A percentile compares a stretch with the other conserved stretches of the same genome.
phyloP scores from a whole-genome alignment of 108 stramenopile genomes.

The Cylindrotheca fusiformis region DNA sequence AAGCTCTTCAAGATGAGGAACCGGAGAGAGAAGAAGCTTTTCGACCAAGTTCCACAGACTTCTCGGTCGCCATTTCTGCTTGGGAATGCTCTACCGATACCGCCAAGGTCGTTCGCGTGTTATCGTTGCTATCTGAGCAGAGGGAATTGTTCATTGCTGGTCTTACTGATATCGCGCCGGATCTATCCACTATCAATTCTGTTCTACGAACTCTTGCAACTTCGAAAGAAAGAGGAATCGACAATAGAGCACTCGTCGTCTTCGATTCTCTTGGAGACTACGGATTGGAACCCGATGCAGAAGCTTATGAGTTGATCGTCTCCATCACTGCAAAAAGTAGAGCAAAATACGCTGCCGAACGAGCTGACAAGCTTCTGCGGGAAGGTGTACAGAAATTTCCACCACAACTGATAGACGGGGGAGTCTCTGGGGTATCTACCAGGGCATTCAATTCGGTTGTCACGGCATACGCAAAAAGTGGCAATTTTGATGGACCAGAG shows the following conservation, averaged over 20 bases:
- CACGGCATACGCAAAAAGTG: constrained; percentile 36
- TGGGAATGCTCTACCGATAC: constrained; percentile 9
- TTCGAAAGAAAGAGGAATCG: constrained; percentile 24
- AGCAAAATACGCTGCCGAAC: constrained; percentile 19
- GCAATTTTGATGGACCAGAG: constrained; percentile 54
- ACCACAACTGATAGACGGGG: constrained; percentile 18
- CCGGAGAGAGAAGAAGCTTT: constrained; percentile 21
- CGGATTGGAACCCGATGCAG: constrained; percentile 13
- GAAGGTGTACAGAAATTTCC: constrained; percentile 37
- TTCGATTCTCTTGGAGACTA: constrained; percentile 24
- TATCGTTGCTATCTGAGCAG: constrained; percentile 22
- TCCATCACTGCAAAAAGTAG: constrained; percentile 26
- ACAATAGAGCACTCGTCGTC: constrained; percentile 12
- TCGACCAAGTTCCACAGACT: constrained; percentile 19
- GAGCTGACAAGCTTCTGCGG: constrained; percentile 35
- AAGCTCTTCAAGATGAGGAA: constrained; percentile 2
- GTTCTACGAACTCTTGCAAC: constrained; percentile 15
- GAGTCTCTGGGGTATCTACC: constrained; percentile 18
- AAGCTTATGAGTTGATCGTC: constrained; percentile 26
- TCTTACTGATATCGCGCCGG: constrained; percentile 4
- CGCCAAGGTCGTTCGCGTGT: constrained; percentile 11
- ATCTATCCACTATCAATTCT: constrained; percentile 9
- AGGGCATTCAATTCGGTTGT: constrained; percentile 34
- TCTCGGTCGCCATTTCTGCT: constrained; percentile 13
- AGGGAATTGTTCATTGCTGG: constrained; percentile 9